Conservation (phyloP, 805 yeast species). For the Barnettozyma populi region DNA sequence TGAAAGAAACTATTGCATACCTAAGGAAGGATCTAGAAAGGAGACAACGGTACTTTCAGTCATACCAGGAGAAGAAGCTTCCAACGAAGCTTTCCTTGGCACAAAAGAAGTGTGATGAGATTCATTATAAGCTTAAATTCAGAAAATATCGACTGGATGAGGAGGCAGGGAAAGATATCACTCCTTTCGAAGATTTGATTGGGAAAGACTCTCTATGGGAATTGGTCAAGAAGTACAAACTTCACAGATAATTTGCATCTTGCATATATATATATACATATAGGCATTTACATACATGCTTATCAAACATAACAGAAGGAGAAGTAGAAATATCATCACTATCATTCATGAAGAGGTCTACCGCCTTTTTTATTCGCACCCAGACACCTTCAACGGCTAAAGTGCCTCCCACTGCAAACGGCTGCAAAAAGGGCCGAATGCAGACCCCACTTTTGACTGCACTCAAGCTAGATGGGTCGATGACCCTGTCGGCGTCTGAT, state of each 20-base stretch:
- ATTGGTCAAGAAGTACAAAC: slow-evolving; percentile 12
- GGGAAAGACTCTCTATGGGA: slow-evolving; percentile 11
- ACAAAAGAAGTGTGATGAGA: slow-evolving; percentile 17
- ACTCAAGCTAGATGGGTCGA: no score
- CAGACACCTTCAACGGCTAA: background rate
- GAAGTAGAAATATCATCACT: no score
- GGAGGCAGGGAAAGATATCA: slow-evolving; percentile 1
- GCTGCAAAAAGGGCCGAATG: background rate
- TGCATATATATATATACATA: background rate
- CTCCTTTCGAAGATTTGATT: slow-evolving; percentile 16
- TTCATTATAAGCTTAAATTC: slow-evolving; percentile 17
- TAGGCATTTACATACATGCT: no score
- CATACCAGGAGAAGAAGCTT: slow-evolving; percentile 16
- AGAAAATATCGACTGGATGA: background rate
- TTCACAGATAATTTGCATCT: background rate
- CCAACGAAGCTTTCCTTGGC: slow-evolving; percentile 15
- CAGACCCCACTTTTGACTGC: background rate
- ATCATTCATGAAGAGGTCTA: no score
- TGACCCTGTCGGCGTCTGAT: background rate
- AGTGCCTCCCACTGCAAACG: background rate
- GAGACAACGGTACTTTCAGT: slow-evolving; percentile 13
- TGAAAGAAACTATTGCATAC: slow-evolving; percentile 14
- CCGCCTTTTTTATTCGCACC: no score
- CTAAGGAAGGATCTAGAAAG: slow-evolving; percentile 8
- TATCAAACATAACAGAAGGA: no score